Evolutionary conservation across 306 rosid species (phyloP).

Genomic region (Mimosa bimucronata): DNA sequence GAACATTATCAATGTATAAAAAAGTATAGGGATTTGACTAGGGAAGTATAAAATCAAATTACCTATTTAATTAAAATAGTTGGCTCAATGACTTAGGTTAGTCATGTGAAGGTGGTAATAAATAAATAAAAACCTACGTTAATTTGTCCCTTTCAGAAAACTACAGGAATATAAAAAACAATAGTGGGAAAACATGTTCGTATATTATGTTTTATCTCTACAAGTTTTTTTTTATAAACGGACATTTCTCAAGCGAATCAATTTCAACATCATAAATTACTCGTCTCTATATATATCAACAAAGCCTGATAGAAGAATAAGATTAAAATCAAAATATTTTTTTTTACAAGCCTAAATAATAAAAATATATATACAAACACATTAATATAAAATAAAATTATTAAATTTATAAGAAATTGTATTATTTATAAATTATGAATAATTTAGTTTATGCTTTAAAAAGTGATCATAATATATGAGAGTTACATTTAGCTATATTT

Average conservation of each 20-base stretch:
- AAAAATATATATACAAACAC: too few species aligned
- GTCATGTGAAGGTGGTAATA: not conserved
- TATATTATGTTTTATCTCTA: not conserved
- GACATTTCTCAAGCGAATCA: not conserved
- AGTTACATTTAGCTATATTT: too few species aligned
- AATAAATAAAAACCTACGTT: not conserved
- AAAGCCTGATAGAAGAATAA: too few species aligned
- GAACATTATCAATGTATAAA: not conserved
- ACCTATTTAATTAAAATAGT: not conserved
- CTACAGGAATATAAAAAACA: not conserved
- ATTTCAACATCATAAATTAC: not conserved
- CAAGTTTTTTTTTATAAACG: not conserved
- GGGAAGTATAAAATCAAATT: not conserved
- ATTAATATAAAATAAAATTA: too few species aligned
- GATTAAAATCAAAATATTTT: too few species aligned
- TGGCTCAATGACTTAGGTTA: not conserved
- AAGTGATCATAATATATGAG: not conserved
- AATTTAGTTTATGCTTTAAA: too few species aligned
- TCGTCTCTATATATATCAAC: not conserved
- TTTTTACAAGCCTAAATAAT: too few species aligned
- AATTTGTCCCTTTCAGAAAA: not conserved
- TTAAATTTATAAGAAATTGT: too few species aligned
- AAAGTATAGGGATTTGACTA: not conserved
- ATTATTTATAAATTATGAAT: not conserved
- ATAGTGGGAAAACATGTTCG: not conserved